phyloP scores from a whole-genome alignment of 2,329 filamentous ascomycete species.

The Claviceps pazoutovae region DNA sequence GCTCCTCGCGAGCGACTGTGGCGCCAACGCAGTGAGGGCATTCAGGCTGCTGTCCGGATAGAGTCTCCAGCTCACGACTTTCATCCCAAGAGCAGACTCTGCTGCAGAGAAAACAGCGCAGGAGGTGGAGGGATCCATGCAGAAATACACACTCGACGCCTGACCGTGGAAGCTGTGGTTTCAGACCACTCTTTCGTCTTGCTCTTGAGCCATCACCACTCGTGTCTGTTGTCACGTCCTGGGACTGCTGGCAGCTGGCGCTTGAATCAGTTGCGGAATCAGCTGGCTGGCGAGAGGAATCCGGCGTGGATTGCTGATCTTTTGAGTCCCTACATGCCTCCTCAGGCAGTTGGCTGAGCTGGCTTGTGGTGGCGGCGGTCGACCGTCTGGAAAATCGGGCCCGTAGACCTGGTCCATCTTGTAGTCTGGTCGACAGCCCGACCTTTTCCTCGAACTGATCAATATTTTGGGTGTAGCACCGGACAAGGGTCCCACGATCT shows the following conservation, averaged over 20 bases:
- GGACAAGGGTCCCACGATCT: slow-evolving; percentile 52
- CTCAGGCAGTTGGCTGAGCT: slow-evolving; percentile 25
- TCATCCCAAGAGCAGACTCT: slow-evolving; percentile 47
- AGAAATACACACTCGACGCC: slow-evolving; percentile 56
- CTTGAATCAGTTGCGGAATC: too few species aligned
- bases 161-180: slow-evolving; percentile 17
- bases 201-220: too few species aligned
- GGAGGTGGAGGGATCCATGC: slow-evolving; percentile 51
- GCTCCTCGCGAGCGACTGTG: slow-evolving; percentile 46
- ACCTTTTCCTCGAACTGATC: slow-evolving; percentile 60
- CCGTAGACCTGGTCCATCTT: slow-evolving; percentile 46
- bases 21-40: slow-evolving; percentile 53
- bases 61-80: slow-evolving; percentile 38
- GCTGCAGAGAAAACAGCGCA: slow-evolving; percentile 51
- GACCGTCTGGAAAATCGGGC: slow-evolving; percentile 43
- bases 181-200: neutral
- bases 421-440: slow-evolving; percentile 48
- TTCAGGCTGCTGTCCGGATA: slow-evolving; percentile 51
- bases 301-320: slow-evolving; percentile 4
- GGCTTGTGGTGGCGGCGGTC: slow-evolving; percentile 17
- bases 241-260: too few species aligned
- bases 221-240: neutral
- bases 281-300: neutral
- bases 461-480: slow-evolving; percentile 66
- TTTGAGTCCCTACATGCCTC: slow-evolving; percentile 11